Evolutionary conservation across 2,329 filamentous ascomycete genomes (phyloP).

Genomic region (Pseudogymnoascus sp.): DNA sequence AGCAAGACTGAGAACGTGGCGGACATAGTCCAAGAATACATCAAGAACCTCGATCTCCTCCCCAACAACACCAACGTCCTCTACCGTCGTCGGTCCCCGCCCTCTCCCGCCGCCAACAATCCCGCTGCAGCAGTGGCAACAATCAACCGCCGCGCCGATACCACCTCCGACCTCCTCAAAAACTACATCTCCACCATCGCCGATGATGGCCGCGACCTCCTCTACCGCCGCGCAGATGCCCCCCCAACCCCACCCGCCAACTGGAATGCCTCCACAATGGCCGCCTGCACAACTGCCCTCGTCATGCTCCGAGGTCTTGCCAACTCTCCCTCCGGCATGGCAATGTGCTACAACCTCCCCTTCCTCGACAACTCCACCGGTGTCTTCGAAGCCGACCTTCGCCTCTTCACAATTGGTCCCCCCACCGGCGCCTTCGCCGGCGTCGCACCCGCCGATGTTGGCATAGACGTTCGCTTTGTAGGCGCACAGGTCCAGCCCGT

Average conservation of each 20-base stretch:
- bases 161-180: neutral
- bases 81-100: neutral
- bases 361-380: constrained; percentile 59
- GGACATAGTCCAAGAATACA: neutral
- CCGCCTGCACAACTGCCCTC: constrained; percentile 53
- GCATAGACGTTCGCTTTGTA: constrained; percentile 46
- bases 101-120: neutral
- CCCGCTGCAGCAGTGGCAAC: neutral
- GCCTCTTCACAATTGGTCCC: constrained; percentile 59
- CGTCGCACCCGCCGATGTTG: constrained; percentile 44
- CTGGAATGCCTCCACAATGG: constrained; percentile 48
- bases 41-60: constrained; percentile 2
- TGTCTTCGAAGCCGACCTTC: constrained; percentile 67
- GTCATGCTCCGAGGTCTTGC: constrained; percentile 44
- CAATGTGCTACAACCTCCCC: constrained; percentile 75
- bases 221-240: neutral
- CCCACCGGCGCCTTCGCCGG: constrained; percentile 41
- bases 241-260: neutral
- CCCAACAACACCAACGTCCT: neutral
- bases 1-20: neutral
- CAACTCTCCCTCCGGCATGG: constrained; percentile 67
- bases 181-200: neutral
- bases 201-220: neutral
- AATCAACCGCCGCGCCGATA: neutral
- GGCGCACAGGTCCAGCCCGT: constrained; percentile 46